phyloP scores from a whole-genome alignment of 2,329 filamentous ascomycete genomes.

The Metarhizium robertsii region DNA sequence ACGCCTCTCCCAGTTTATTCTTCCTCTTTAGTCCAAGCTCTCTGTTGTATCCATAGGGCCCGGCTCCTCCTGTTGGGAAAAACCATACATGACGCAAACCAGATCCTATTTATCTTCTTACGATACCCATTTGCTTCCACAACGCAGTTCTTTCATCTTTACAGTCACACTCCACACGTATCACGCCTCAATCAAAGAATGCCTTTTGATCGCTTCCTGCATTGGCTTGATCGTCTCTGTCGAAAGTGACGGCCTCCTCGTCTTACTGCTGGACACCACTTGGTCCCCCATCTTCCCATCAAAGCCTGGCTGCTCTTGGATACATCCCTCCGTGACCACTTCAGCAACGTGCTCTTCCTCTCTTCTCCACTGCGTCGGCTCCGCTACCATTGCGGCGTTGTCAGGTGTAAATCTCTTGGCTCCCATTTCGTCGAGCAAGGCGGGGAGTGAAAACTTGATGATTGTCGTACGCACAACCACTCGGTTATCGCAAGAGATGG shows the following conservation, averaged over 20 bases:
- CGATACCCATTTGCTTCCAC: not conserved
- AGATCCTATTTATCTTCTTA: not conserved
- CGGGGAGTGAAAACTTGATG: not conserved
- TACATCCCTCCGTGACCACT: not conserved
- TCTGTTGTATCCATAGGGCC: not conserved
- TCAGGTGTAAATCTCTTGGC: no score
- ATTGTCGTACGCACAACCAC: not conserved
- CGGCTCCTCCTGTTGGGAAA: not conserved
- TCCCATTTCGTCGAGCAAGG: no score
- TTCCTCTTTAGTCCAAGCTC: not conserved
- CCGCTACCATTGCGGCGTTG: no score
- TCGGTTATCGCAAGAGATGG: not conserved
- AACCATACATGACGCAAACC: not conserved
- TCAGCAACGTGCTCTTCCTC: not conserved
- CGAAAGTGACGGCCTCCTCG: not conserved
- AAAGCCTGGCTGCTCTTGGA: not conserved
- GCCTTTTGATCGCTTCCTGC: not conserved
- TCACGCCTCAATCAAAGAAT: not conserved
- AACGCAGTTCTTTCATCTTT: not conserved
- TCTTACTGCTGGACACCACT: not conserved
- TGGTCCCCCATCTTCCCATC: not conserved
- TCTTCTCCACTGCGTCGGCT: no score
- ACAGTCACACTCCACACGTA: not conserved
- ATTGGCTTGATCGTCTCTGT: not conserved
- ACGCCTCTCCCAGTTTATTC: not conserved